Conservation (phyloP, 2,329 filamentous ascomycete species). For the Endoconidiophora laricicola region DNA sequence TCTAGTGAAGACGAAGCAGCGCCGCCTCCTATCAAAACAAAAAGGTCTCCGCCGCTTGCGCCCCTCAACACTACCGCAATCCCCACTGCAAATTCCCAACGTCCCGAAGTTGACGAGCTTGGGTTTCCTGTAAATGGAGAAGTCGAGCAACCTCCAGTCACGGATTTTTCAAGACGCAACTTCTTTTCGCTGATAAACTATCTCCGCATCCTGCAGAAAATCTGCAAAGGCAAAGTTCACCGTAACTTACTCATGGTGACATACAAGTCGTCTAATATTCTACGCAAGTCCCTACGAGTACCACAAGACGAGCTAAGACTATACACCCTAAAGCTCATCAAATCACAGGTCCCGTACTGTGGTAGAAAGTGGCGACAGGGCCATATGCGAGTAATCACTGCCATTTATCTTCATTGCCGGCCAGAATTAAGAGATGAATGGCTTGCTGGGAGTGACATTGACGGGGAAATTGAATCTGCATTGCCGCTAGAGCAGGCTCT, state of each 20-base stretch:
- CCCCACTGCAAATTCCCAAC: conserved; percentile 13
- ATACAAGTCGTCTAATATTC: conserved; percentile 85
- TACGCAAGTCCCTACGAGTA: conserved; percentile 80
- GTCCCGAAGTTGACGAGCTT: conserved; percentile 66
- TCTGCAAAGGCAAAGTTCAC: conserved; percentile 90
- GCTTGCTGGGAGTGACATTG: conserved; percentile 79
- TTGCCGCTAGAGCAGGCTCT: conserved; percentile 83
- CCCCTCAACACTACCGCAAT: conserved; percentile 15
- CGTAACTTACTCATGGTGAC: conserved; percentile 84
- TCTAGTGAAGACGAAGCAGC: conserved; percentile 61
- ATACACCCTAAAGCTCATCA: conserved; percentile 96
- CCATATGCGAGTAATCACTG: conserved; percentile 98
- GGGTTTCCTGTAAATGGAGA: conserved; percentile 56
- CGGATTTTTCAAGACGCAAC: conserved; percentile 79
- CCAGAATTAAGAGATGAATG: conserved; percentile 91
- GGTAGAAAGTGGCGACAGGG: conserved; percentile 94
- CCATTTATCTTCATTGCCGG: conserved; percentile 83
- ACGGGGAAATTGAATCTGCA: conserved; percentile 85
- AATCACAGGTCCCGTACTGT: conserved; percentile 95
- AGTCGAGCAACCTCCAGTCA: conserved; percentile 60
- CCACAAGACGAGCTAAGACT: conserved; percentile 75
- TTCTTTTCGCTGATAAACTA: conserved; percentile 95
- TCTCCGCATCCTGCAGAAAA: conserved; percentile 89
- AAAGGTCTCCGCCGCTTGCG: conserved; percentile 29
- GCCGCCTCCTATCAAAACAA: conserved; percentile 63